Conservation (phyloP, 2,329 filamentous ascomycete genomes). For the Colletotrichum sp. region DNA sequence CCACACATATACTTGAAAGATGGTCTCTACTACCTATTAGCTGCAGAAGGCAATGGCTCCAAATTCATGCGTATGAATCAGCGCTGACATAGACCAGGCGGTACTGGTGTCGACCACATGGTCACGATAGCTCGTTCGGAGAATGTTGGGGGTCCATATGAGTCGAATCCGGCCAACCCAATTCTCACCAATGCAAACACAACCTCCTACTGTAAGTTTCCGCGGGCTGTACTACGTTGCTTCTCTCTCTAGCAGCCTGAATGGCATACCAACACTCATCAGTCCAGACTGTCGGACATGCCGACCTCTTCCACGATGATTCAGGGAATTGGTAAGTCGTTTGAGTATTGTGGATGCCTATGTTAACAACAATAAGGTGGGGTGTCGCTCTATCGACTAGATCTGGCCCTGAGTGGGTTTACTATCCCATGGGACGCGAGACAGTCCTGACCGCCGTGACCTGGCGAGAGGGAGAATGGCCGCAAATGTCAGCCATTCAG, state of each 20-base stretch:
- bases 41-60: conserved; percentile 45
- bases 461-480: conserved; percentile 39
- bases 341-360: too few relatives aligned
- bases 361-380: conserved; percentile 28
- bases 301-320: conserved; percentile 59
- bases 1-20: conserved; percentile 60
- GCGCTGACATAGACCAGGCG: conserved; percentile 25
- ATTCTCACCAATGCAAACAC: conserved; percentile 51
- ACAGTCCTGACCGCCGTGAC: conserved; percentile 43
- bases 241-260: not conserved
- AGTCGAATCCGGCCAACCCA: conserved; percentile 46
- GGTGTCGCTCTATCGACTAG: conserved; percentile 44
- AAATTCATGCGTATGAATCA: not conserved
- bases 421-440: conserved; percentile 49
- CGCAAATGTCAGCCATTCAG: conserved; percentile 28
- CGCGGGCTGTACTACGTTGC: not conserved
- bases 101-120: conserved; percentile 54
- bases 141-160: conserved; percentile 49
- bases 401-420: conserved; percentile 39
- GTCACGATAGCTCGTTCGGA: conserved; percentile 52
- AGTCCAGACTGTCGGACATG: conserved; percentile 60
- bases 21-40: conserved; percentile 57
- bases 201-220: conserved; percentile 36
- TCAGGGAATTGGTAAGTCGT: conserved; percentile 34
- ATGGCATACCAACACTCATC: not conserved